Conservation (phyloP, 805 yeast genomes). For the Scheffersomyces lignosus region DNA sequence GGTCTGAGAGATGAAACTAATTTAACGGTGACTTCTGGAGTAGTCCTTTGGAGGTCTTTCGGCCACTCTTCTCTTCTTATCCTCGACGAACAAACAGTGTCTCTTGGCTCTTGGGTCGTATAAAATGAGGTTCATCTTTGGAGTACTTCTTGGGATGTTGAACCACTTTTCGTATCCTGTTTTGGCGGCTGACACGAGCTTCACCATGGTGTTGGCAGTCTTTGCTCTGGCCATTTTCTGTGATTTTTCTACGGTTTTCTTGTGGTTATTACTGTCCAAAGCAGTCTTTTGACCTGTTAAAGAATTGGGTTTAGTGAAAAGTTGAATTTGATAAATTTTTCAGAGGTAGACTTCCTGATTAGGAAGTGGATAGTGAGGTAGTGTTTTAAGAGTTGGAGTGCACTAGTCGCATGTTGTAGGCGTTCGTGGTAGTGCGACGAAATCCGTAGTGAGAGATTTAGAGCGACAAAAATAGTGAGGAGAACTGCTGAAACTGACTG, state of each 20-base stretch:
- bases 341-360: slow-evolving; percentile 7
- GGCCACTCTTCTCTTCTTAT: slow-evolving; percentile 79
- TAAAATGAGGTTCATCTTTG: slow-evolving; percentile 68
- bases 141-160: slow-evolving; percentile 78
- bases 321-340: neutral
- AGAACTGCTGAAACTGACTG: too few species aligned
- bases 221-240: slow-evolving; percentile 50
- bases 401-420: too few species aligned
- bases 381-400: too few species aligned
- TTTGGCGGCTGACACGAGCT: slow-evolving; percentile 83
- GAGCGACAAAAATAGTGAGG: too few species aligned
- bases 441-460: neutral
- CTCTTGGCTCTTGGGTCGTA: slow-evolving; percentile 60
- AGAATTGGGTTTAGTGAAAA: neutral
- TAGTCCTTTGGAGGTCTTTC: slow-evolving; percentile 42
- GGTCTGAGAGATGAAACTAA: too few species aligned
- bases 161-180: slow-evolving; percentile 87
- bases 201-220: slow-evolving; percentile 77
- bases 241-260: too few species aligned
- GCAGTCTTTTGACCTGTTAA: too few species aligned
- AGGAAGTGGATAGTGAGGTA: too few species aligned
- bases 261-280: too few species aligned
- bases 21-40: slow-evolving; percentile 16
- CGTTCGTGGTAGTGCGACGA: neutral
- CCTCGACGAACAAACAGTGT: slow-evolving; percentile 88